Percentiles rank a stretch among this genome's conserved stretches.
Conservation (phyloP, 2,329 filamentous ascomycete species). For the Ambrosiella cleistominuta region DNA sequence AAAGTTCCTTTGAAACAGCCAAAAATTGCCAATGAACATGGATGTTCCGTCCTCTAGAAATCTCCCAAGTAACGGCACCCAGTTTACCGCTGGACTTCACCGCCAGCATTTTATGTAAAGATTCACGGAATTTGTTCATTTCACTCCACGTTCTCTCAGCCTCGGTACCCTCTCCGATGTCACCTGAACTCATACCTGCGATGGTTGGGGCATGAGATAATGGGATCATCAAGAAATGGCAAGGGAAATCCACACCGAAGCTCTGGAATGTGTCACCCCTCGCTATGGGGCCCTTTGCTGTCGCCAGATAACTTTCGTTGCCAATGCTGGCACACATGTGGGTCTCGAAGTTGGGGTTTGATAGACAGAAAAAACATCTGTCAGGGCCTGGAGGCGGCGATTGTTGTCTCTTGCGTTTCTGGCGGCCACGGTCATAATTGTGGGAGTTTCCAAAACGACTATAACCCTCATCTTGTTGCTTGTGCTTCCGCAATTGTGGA, state of each 20-base stretch:
- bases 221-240: slow-evolving; percentile 82
- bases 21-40: slow-evolving; percentile 92
- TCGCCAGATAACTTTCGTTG: slow-evolving; percentile 73
- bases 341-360: slow-evolving; percentile 63
- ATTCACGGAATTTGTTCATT: slow-evolving; percentile 64
- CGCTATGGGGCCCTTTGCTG: slow-evolving; percentile 76
- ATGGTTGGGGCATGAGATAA: slow-evolving; percentile 67
- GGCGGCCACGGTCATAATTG: slow-evolving; percentile 26
- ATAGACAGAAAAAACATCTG: slow-evolving; percentile 89
- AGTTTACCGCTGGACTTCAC: slow-evolving; percentile 38
- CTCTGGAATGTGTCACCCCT: slow-evolving; percentile 47
- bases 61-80: slow-evolving; percentile 81
- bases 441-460: slow-evolving; percentile 18
- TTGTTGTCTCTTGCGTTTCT: slow-evolving; percentile 28
- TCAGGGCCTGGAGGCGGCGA: slow-evolving; percentile 51
- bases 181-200: slow-evolving; percentile 38
- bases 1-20: slow-evolving; percentile 50
- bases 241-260: slow-evolving; percentile 54
- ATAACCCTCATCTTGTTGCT: slow-evolving; percentile 1
- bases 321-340: slow-evolving; percentile 87
- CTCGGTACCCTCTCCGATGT: slow-evolving; percentile 30
- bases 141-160: slow-evolving; percentile 51
- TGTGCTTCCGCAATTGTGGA: not conserved
- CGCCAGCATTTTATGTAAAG: slow-evolving; percentile 66
- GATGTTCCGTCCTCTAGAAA: slow-evolving; percentile 62